A percentile compares a stretch with the other conserved stretches of the same genome.
These are phyloP conservation scores for Mrakia blollopis DNA, from an alignment of 768 basidiomycete species.

Conservation along the genomic window DNA sequence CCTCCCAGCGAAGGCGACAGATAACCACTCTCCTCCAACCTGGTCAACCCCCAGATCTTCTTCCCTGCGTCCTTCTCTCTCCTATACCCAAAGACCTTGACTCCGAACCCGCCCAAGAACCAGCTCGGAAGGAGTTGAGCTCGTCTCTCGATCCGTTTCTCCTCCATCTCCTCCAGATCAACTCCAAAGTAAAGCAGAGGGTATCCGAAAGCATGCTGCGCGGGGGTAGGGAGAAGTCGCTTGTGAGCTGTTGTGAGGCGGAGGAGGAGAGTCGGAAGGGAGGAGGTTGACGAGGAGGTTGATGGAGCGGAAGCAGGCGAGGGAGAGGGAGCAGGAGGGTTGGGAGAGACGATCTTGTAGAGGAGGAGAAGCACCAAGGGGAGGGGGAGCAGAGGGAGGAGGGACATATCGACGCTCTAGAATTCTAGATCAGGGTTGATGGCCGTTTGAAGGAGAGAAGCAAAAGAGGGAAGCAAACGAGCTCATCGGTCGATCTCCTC, in stretches of 20 bases:
- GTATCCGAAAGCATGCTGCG: slow-evolving; percentile 59
- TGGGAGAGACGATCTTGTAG: too few relatives aligned
- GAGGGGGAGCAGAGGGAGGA: too few relatives aligned
- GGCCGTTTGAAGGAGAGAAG: background rate
- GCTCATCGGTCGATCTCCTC: background rate
- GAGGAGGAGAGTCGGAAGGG: too few relatives aligned
- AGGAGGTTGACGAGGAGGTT: too few relatives aligned
- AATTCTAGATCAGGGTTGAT: background rate
- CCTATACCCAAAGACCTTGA: slow-evolving; percentile 38
- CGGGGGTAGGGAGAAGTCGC: slow-evolving; percentile 51
- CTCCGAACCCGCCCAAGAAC: background rate
- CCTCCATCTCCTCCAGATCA: slow-evolving; percentile 56
- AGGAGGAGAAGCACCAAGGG: too few relatives aligned
- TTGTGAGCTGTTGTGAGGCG: slow-evolving; percentile 50
- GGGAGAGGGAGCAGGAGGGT: too few relatives aligned
- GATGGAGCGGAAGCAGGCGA: too few relatives aligned
- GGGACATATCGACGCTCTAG: background rate
- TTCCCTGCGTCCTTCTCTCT: slow-evolving; percentile 36
- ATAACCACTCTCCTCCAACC: slow-evolving; percentile 52
- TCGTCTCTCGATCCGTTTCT: slow-evolving; percentile 49
- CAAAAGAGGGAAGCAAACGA: background rate
- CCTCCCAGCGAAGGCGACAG: slow-evolving; percentile 40
- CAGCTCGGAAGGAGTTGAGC: background rate
- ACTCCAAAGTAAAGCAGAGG: slow-evolving; percentile 56
- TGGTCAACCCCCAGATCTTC: slow-evolving; percentile 46